phyloP scores from a whole-genome alignment of 805 yeast species.

The Saccharomycopsis synnaedendra region DNA sequence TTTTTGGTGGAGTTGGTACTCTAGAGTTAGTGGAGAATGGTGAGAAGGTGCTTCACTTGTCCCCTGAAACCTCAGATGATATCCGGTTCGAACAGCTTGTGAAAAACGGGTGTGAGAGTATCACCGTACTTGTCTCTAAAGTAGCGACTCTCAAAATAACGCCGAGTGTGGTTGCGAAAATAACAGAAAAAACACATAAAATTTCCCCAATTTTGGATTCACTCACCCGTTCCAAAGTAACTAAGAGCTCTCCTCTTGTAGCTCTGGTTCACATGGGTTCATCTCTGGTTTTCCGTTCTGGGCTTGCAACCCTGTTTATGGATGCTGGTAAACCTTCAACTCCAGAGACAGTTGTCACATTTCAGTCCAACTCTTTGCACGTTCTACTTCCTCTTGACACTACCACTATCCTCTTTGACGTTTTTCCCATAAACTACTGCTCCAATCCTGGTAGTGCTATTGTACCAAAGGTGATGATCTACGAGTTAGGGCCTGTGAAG shows the following conservation, averaged over 20 bases:
- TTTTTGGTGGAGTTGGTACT: too few species aligned
- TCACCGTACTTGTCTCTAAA: slow-evolving; percentile 35
- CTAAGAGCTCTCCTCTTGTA: too few species aligned
- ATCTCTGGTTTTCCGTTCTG: too few species aligned
- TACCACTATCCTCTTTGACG: not conserved
- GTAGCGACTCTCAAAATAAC: slow-evolving; percentile 21
- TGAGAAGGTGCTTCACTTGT: too few species aligned
- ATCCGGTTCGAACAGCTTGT: too few species aligned
- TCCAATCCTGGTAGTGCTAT: slow-evolving; percentile 1
- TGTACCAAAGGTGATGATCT: not conserved
- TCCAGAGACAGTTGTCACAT: not conserved
- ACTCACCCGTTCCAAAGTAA: not conserved
- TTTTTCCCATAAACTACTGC: slow-evolving; percentile 6
- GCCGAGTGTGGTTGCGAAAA: slow-evolving; percentile 4
- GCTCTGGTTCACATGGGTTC: too few species aligned
- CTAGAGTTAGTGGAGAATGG: too few species aligned
- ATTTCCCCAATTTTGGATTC: slow-evolving; percentile 17
- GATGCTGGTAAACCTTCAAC: too few species aligned
- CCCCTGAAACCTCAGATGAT: too few species aligned
- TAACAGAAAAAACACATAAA: slow-evolving; percentile 6
- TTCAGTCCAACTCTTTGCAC: slow-evolving; percentile 7
- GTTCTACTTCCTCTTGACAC: not conserved
- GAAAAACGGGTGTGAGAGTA: slow-evolving; percentile 13
- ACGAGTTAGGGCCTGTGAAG: not conserved
- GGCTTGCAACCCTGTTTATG: too few species aligned